These are phyloP conservation scores for Lophium mytilinum DNA, from an alignment of 495 filamentous ascomycete species.

Conservation along the genomic window DNA sequence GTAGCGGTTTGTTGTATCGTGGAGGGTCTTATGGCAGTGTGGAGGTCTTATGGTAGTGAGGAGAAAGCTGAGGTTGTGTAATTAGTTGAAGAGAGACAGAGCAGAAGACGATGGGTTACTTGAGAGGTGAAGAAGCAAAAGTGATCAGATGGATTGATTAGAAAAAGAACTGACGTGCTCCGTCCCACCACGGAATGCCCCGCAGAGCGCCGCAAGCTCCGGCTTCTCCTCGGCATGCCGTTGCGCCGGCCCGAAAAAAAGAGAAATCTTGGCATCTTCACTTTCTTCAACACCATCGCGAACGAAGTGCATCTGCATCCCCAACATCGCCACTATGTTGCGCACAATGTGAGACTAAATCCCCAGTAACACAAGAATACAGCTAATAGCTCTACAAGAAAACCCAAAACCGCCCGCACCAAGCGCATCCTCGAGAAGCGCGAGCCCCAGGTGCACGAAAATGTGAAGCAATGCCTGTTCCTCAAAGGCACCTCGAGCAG, in stretches of 20 bases:
- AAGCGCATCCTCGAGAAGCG: constrained; percentile 87
- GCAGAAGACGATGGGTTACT: background rate
- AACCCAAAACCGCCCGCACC: constrained; percentile 88
- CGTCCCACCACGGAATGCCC: background rate
- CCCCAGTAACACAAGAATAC: constrained; percentile 1
- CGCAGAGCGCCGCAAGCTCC: too few relatives aligned
- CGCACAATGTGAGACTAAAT: constrained; percentile 41
- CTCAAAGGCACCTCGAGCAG: constrained; percentile 77
- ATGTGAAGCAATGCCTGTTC: constrained; percentile 77
- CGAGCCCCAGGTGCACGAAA: constrained; percentile 80
- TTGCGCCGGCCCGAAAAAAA: constrained; percentile 1
- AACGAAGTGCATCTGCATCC: too few relatives aligned
- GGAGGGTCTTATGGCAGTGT: background rate
- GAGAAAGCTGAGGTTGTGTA: background rate
- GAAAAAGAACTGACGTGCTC: constrained; percentile 1
- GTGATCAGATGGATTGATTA: constrained; percentile 2
- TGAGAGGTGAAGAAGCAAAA: background rate
- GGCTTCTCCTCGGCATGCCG: background rate
- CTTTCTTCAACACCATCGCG: background rate
- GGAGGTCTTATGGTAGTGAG: too few relatives aligned
- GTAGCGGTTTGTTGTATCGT: background rate
- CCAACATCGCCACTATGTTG: constrained; percentile 33
- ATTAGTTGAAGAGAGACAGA: background rate
- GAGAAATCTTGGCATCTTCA: background rate
- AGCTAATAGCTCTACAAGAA: constrained; percentile 43